Evolutionary conservation across 345 rosid genomes (phyloP), one percentile per base, ranked within the genome.

Genomic region (Hirschfeldia incana): DNA sequence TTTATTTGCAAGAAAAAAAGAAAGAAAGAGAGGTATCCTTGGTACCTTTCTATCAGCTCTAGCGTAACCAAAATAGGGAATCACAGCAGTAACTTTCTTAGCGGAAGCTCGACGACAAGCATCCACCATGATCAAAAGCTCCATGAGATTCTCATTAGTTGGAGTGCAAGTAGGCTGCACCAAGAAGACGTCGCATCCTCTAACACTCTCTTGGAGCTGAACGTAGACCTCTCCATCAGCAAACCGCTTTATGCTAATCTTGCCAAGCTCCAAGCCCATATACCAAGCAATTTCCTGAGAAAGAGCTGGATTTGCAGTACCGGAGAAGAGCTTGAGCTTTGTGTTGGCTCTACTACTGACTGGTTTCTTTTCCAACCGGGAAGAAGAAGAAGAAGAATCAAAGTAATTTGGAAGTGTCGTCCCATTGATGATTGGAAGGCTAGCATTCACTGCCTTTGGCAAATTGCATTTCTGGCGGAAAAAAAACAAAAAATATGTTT

Each of bases 111-210:
- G 85, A 32, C 98, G 86, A 65, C 98, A 95, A 72, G 99, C 99
- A 89, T 95, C 98, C 7, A 95, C 83, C 98, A 95, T 90, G 60
- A 95, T 83, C 63, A 93, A 85, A 2, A 93, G 87, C 86, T 95
- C 99, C 99, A 95, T 91, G 46, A 95, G 98, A 85, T 95, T 93
- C 85, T 93, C 98, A 80, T 93, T 95, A 4, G 98, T 94, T 5
- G 99, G 99, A 70, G 98, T 96, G 46, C 97, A 93, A 8, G 99
- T 91, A 64, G 99, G 94, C 77, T 95, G 99, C 70, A 95, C 91
- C 69, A 95, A 86, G 82, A 77, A 95, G 7, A 95, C 99, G 37
- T 93, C 98, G 61, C 97, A 95, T 16, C 99, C 99, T 80, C 99
- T 86, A 73, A 93, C 99, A 85, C 99, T 95, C 79, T 95, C 99